Evolutionary conservation across 306 rosid genomes (phyloP).

Genomic region (Adenanthera pavonina): DNA sequence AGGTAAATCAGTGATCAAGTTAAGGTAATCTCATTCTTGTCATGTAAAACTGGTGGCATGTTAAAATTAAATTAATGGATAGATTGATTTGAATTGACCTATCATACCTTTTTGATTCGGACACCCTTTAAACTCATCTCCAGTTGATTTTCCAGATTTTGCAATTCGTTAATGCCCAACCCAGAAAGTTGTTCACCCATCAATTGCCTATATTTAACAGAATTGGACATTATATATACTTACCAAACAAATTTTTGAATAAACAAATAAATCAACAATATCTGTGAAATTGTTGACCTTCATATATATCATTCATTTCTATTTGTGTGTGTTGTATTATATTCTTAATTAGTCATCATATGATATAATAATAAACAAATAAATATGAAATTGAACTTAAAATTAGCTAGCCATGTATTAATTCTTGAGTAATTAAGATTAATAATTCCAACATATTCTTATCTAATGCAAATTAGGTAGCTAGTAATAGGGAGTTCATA

Average conservation of each 20-base stretch:
- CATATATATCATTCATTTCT: too few relatives aligned
- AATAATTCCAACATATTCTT: not conserved
- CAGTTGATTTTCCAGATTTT: constrained; percentile 69
- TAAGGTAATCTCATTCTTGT: constrained; percentile 19
- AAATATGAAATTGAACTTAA: not conserved
- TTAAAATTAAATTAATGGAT: not conserved
- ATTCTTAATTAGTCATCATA: not conserved
- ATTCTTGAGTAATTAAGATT: not conserved
- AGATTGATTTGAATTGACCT: not conserved
- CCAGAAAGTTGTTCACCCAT: constrained; percentile 81
- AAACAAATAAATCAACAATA: too few relatives aligned
- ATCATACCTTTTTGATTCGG: constrained; percentile 68
- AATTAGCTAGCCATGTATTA: not conserved
- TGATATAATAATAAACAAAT: not conserved
- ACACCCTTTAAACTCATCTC: constrained; percentile 74
- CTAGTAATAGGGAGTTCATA: not conserved
- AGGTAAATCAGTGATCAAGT: constrained; percentile 24
- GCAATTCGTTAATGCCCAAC: constrained; percentile 64
- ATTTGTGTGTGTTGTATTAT: too few relatives aligned
- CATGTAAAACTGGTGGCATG: constrained; percentile 7
- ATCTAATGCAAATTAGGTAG: not conserved
- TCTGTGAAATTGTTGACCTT: not conserved
- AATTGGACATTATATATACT: too few relatives aligned
- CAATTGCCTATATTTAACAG: constrained; percentile 61
- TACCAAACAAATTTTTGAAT: too few relatives aligned